phyloP scores from a whole-genome alignment of 306 rosid genomes.

The Cucurbita moschata region DNA sequence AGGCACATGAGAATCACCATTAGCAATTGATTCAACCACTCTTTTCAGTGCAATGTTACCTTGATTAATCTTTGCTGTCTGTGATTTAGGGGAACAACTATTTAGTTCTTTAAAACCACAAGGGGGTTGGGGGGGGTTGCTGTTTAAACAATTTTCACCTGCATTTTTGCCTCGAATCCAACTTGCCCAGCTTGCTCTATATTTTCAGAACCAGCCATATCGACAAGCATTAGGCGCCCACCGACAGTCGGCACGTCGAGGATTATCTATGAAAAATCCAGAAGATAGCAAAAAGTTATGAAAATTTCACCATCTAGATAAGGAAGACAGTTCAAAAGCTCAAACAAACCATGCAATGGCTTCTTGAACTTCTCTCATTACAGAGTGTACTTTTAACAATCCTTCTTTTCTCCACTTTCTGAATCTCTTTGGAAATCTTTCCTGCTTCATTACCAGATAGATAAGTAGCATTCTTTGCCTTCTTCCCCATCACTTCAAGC shows the following conservation, averaged over 20 bases:
- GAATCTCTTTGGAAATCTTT: slow-evolving; percentile 93
- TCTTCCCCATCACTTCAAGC: slow-evolving; percentile 99
- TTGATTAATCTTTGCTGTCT: slow-evolving; percentile 97
- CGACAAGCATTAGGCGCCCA: slow-evolving; percentile 93
- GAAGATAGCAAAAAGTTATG: neutral
- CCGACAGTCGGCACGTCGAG: slow-evolving; percentile 94
- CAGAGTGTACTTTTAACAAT: slow-evolving; percentile 93
- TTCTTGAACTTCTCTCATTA: slow-evolving; percentile 91
- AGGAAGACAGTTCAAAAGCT: neutral
- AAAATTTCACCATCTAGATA: neutral
- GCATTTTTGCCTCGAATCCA: slow-evolving; percentile 99
- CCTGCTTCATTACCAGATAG: slow-evolving; percentile 95
- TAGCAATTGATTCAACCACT: slow-evolving; percentile 97
- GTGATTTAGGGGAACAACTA: slow-evolving; percentile 1
- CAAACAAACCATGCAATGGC: slow-evolving; percentile 86
- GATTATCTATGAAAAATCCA: slow-evolving; percentile 38
- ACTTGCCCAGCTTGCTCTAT: slow-evolving; percentile 98
- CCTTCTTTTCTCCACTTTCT: slow-evolving; percentile 95
- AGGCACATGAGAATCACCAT: slow-evolving; percentile 97
- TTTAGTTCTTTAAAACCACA: neutral
- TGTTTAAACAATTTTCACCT: slow-evolving; percentile 28
- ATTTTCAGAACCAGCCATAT: slow-evolving; percentile 99
- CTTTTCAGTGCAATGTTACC: slow-evolving; percentile 90
- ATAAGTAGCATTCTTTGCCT: slow-evolving; percentile 93
- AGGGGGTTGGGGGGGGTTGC: neutral